Base-by-base conservation (phyloP, 139 green algal genomes). In the Pleodorina starrii region DNA sequence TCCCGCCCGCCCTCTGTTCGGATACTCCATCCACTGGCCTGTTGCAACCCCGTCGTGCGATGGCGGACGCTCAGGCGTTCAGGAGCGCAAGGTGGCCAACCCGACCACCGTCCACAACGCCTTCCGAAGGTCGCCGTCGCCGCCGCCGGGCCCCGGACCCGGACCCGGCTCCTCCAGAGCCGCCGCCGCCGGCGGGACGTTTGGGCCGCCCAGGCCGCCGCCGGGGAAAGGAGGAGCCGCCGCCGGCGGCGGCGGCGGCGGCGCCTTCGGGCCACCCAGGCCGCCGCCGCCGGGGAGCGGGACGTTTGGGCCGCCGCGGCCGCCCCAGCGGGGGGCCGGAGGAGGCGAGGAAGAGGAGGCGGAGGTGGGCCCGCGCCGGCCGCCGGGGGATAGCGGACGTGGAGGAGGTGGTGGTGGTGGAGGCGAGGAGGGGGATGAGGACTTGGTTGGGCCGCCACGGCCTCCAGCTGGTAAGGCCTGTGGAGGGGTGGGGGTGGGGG, bases 91-190 rank as follows among this genome's bases (percentile, higher is more conserved):
- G 72, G 21, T 88, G 14, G 78, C 40, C 68, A 79, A 50, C 69
- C 59, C 35, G 48, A 68, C 73, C 92, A 86, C 71, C 25, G 90
- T 92, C 43, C 91, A 94, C 79, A 32, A 48, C 6, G 7, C 14
- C 10, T 86, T 44, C 38, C 32, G n/a, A n/a, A n/a, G n/a, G n/a
- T n/a, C n/a, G n/a, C n/a, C n/a, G n/a, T n/a, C n/a, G n/a, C n/a
- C n/a, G n/a, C n/a, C n/a, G n/a, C n/a, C n/a, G n/a, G n/a, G n/a
- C n/a, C n/a, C n/a, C n/a, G n/a, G n/a, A n/a, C n/a, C n/a, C n/a
- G n/a, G n/a, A n/a, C n/a, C n/a, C n/a, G n/a, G n/a, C n/a, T n/a
- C n/a, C n/a, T n/a, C n/a, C n/a, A n/a, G n/a, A n/a, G n/a, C n/a
- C n/a, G n/a, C n/a, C n/a, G n/a, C n/a, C n/a, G n/a, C n/a, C n/a